Percentiles rank a stretch among this genome's conserved stretches.
phyloP scores from a whole-genome alignment of 1,284 basidiomycete genomes.

The Rhodotorula sp. region DNA sequence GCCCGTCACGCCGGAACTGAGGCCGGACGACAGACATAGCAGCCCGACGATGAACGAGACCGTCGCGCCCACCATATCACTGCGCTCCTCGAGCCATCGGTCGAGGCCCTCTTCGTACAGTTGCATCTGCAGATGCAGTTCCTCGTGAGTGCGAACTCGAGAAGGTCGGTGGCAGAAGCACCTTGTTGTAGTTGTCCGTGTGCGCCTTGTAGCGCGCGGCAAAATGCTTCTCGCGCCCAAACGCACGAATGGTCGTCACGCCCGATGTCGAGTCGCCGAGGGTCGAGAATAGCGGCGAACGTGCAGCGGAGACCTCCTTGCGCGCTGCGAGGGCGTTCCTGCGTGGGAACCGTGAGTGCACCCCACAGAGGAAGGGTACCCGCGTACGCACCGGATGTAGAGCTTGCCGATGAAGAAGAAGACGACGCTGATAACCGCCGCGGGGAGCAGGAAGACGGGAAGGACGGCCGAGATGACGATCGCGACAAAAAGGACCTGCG shows the following conservation, averaged over 20 bases:
- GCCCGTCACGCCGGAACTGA: constrained; percentile 43
- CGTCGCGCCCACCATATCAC: constrained; percentile 32
- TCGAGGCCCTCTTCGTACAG: constrained; percentile 36
- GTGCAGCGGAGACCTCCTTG: constrained; percentile 70
- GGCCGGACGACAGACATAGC: constrained; percentile 37
- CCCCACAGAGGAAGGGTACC: too few relatives aligned
- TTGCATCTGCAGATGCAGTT: constrained; percentile 12
- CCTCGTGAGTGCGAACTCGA: background rate
- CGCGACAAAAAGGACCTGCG: constrained; percentile 38
- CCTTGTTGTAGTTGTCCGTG: constrained; percentile 39
- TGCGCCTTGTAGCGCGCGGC: constrained; percentile 20
- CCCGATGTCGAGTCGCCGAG: constrained; percentile 78
- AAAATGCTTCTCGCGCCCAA: constrained; percentile 60
- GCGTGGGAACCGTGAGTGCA: background rate
- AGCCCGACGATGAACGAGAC: constrained; percentile 51
- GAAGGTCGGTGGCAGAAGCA: background rate
- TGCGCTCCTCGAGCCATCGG: constrained; percentile 38
- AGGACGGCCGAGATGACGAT: constrained; percentile 61
- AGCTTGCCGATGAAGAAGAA: constrained; percentile 38
- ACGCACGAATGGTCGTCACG: constrained; percentile 75
- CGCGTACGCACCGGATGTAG: constrained; percentile 19
- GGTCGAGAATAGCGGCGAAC: constrained; percentile 81
- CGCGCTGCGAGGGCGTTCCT: constrained; percentile 37
- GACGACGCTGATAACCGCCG: constrained; percentile 38
- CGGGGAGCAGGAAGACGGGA: constrained; percentile 36